phyloP scores from a whole-genome alignment of 495 filamentous ascomycete genomes.

The Gamarada debralockiae region DNA sequence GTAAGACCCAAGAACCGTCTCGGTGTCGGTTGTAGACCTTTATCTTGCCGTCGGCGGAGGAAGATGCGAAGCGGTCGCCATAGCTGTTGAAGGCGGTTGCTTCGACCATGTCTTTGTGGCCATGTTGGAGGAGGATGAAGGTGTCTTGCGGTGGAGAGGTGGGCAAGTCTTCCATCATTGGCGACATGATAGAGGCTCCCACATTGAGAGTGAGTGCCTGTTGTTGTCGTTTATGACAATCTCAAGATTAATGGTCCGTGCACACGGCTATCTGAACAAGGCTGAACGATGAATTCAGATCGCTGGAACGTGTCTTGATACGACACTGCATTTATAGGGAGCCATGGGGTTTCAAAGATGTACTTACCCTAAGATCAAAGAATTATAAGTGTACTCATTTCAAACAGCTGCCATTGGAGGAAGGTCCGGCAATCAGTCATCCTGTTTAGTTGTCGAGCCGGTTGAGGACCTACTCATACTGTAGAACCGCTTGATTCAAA shows the following conservation, averaged over 20 bases:
- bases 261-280: slow-evolving; percentile 4
- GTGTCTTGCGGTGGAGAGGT: slow-evolving; percentile 19
- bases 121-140: slow-evolving; percentile 48
- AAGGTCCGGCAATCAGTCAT: too few species aligned
- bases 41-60: slow-evolving; percentile 88
- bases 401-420: too few species aligned
- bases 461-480: too few species aligned
- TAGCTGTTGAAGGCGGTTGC: slow-evolving; percentile 71
- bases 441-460: too few species aligned
- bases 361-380: too few species aligned
- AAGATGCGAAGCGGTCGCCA: slow-evolving; percentile 85
- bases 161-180: slow-evolving; percentile 9
- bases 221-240: too few species aligned
- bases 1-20: slow-evolving; percentile 71
- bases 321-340: too few species aligned
- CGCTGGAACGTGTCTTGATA: too few species aligned
- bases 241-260: slow-evolving; percentile 7
- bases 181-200: slow-evolving; percentile 1
- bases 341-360: too few species aligned
- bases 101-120: slow-evolving; percentile 66
- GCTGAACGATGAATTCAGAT: too few species aligned
- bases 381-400: too few species aligned
- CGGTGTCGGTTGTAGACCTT: slow-evolving; percentile 83
- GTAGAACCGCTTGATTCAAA: too few species aligned
- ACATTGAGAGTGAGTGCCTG: neutral